Evolutionary conservation across 768 basidiomycete genomes (phyloP).

Genomic region (Solioccasus polychromus): DNA sequence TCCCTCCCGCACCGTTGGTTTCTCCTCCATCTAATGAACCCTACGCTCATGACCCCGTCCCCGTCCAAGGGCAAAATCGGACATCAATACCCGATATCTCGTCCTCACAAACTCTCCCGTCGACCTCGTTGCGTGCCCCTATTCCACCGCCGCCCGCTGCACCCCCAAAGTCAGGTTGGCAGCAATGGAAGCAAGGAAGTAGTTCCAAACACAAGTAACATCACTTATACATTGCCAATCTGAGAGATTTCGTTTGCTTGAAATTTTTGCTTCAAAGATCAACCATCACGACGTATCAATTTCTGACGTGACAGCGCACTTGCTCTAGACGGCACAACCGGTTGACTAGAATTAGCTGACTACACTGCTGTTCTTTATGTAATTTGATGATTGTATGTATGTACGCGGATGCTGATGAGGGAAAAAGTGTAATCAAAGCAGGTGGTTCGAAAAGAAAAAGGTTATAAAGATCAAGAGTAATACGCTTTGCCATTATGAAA

Average conservation of each 20-base stretch:
- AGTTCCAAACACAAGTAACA: constrained; percentile 20
- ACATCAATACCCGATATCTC: constrained; percentile 6
- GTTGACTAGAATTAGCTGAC: constrained; percentile 42
- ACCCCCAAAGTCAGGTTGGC: constrained; percentile 47
- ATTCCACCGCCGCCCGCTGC: constrained; percentile 20
- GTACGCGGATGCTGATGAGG: constrained; percentile 34
- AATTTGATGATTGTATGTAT: constrained; percentile 42
- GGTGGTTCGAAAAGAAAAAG: constrained; percentile 23
- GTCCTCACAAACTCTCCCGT: constrained; percentile 7
- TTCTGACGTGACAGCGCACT: constrained; percentile 21
- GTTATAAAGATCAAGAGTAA: constrained; percentile 39
- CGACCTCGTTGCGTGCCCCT: constrained; percentile 10
- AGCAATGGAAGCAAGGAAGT: constrained; percentile 42
- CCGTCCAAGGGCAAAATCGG: constrained; percentile 1
- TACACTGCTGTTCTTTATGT: constrained; percentile 49
- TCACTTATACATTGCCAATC: neutral
- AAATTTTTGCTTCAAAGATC: constrained; percentile 14
- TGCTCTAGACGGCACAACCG: constrained; percentile 18
- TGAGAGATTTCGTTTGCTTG: neutral
- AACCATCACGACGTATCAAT: constrained; percentile 1
- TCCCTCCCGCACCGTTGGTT: constrained; percentile 14
- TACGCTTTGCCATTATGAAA: constrained; percentile 22
- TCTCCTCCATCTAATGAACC: constrained; percentile 8
- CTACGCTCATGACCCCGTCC: constrained; percentile 12
- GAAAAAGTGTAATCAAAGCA: constrained; percentile 24